A percentile compares a stretch with the other conserved stretches of the same genome.
Evolutionary conservation across 2,329 filamentous ascomycete genomes (phyloP).

Genomic region (Colletotrichum godetiae): DNA sequence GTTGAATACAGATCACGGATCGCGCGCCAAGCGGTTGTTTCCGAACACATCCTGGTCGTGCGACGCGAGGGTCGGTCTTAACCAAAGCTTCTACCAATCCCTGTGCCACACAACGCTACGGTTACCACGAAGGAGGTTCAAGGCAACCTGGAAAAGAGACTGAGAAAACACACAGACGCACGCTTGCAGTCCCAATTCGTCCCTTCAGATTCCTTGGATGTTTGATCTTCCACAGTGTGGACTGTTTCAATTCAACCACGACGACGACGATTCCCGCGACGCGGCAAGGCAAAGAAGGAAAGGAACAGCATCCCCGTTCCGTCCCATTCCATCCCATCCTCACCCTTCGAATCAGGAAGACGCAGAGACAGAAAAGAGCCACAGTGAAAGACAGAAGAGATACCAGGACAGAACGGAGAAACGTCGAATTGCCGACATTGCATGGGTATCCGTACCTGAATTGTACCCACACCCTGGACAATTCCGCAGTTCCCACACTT

Average conservation of each 20-base stretch:
- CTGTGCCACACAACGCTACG: slow-evolving; percentile 10
- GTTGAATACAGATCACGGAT: slow-evolving; percentile 22
- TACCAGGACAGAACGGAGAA: background rate
- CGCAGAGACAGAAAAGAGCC: background rate
- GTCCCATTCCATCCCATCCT: background rate
- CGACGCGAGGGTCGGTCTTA: slow-evolving; percentile 34
- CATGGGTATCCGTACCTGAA: background rate
- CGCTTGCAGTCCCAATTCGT: background rate
- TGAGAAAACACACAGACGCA: background rate
- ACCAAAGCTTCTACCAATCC: slow-evolving; percentile 32
- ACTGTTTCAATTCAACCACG: slow-evolving; percentile 30
- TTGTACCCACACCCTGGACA: background rate
- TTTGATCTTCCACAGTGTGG: slow-evolving; percentile 28
- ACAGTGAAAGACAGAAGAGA: background rate
- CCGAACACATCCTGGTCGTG: slow-evolving; percentile 31
- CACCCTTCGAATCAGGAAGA: background rate
- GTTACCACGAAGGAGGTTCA: background rate
- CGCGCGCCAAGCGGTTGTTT: slow-evolving; percentile 35
- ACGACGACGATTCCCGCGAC: slow-evolving; percentile 14
- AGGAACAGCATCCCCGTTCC: background rate
- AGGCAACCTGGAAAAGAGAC: background rate
- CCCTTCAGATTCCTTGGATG: slow-evolving; percentile 19
- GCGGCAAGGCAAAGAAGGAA: background rate
- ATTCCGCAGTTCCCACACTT: background rate
- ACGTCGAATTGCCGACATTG: background rate